Base-by-base conservation (phyloP, 208 protist genomes). In the Zelonia costaricensis region DNA sequence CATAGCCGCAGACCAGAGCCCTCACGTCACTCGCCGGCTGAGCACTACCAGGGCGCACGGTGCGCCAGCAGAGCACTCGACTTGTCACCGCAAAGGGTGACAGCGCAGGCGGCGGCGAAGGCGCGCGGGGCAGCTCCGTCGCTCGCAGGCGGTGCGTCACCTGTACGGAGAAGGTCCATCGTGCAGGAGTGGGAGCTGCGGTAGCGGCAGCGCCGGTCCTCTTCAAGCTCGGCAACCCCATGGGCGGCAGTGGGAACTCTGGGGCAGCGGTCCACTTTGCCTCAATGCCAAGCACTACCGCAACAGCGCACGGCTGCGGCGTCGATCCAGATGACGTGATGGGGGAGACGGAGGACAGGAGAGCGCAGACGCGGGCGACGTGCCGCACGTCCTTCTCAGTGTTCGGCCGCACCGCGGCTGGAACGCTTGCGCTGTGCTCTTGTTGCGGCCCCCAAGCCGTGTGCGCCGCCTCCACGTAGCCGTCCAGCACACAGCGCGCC, bases 401-500 rank as follows among this genome's bases (percentile, higher is more conserved):
- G 18, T 30, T 20, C 20, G 16, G 20, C 18, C 49, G 10, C 13
- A 22, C 7, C 16, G n/a, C 9, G 49, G 36, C 18, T 15, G n/a
- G 20, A 40, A 5, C n/a, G 2, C 7, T 10, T 13, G 7, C 7
- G 4, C 7, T 4, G 33, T 38, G 33, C 33, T 10, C 33, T 10
- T 38, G 33, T 10, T 38, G 33, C 33, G 33, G 4, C 33, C 33
- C 33, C 33, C 7, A 38, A 4, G 33, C 12, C 22, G 28, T 25
- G 33, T 20, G 52, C 13, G 52, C 36, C 12, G 22, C 22, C 40
- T 73, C 66, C 10, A 51, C 16, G 52, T 73, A 73, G 7, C 66
- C 66, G 58, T 46, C 58, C 20, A 73, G 42, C 28, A 27, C 18
- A 18, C 57, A 73, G 1, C 66, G 49, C n/a, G 58, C 66, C 33